A percentile compares a stretch with the other conserved stretches of the same genome.
phyloP scores from a whole-genome alignment of 129 eudicot species.

The Daucus carota region DH1_v3.0 NC_030382.2:41986501-41987000 shows the following conservation, averaged over 20 bases:
- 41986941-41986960: background rate
- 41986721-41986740: background rate
- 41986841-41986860: background rate
- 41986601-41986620: background rate
- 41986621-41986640: background rate
- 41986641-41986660: background rate
- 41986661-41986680: background rate
- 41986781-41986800: background rate
- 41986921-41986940: background rate
- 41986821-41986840: background rate
- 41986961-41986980: background rate
- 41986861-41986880: background rate
- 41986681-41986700: background rate
- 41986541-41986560: background rate
- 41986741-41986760: background rate
- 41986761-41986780: background rate
- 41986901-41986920: background rate
- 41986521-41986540: background rate
- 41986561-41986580: background rate
- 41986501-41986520: background rate
- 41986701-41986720: background rate
- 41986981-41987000: background rate
- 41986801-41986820: background rate
- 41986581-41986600: background rate
- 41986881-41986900: background rate